Evolutionary conservation across 441 rosid genomes (phyloP), one percentile per base, ranked within the genome.

Genomic region (Geranium incanum): DNA sequence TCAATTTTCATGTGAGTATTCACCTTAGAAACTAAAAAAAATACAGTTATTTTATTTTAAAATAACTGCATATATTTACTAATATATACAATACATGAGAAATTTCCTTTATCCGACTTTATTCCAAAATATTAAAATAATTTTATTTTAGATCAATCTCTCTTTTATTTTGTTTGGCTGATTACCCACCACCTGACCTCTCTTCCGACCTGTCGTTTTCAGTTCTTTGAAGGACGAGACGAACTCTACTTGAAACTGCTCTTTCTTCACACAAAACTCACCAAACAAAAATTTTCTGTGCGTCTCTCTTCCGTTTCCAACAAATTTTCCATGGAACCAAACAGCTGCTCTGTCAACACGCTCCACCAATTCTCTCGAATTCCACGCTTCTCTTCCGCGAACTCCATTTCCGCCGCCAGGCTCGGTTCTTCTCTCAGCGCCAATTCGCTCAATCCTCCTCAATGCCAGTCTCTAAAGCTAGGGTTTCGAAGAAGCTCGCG

Each of bases 401-500:
- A 21, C 70, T 50, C 38, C 66, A 13, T 2, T 38, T 37, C 70
- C 62, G 38, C 62, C 9, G 19, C 48, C 13, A 73, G 16, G 43
- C 74, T 65, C 13, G 68, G 11, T 69, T 74, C 38, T 1, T 66
- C 28, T 68, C 45, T 50, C 0, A 18, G 50, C 36, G 41, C 65
- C 13, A 3, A 5, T 69, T 11, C 43, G 64, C 59, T 67, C 18
- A 12, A 1, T 50, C 4, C 69, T 37, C 76, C 69, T 37, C 76
- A 50, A 4, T 45, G 41, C 23, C 72, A 74, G 75, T 74, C 79
- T 23, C 21, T 52, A 41, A 80, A 78, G 57, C 52, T 67, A 8
- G 48, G 68, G 6, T 71, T 66, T 21, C 78, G 73, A 23, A 70
- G 75, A 66, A 28, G 68, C 67, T 66, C 81, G 21, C 68, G 71